Base-by-base conservation (phyloP, 768 basidiomycete species). In the Hortiboletus flavorubellus region DNA sequence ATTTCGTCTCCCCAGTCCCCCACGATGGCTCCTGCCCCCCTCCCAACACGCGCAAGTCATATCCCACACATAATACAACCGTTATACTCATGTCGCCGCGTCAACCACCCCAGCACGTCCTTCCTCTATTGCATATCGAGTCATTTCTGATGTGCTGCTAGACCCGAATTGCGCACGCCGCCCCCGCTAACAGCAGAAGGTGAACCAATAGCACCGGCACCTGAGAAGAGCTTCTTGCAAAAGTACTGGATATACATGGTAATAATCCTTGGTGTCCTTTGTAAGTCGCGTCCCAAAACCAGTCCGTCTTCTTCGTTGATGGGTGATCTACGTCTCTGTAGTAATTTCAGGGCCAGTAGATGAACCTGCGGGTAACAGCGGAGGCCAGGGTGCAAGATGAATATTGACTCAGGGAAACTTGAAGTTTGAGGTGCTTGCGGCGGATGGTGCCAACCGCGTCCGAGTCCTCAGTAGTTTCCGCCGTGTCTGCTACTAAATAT, bases 201-300 rank as follows among this genome's bases (percentile, higher is more conserved):
- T 44, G 80, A 83, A 63, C 80, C 83, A 18, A 74, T 88, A 23
- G 68, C 76, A 54, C 80, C 85, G 0, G 67, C 75, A 34, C 78
- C 80, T 0, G 91, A 95, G 65, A 89, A 93, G 70, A 75, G 83
- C 11, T 91, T 94, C 70, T 53, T 93, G 40, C 88, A 91, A 64
- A 94, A 93, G 68, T 95, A 95, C 70, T 95, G 93, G 93, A 76
- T 93, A 70, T 93, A 93, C 63, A 80, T 91, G 37, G 73, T 78
- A 40, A 77, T 83, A 4, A 68, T 81, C 42, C 68, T 87, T 10
- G 64, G 87, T 16, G 80, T 84, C 42, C 64, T 88, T 16, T 50
- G 86, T 89, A 65, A 70, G 85, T 80, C 50, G 12, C 21, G 5
- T 47, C 29, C 23, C 40, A 5, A 31, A 14, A 26, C 23, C 16